Base-by-base conservation (phyloP, 2,329 filamentous ascomycete genomes). In the Colletotrichum magnum region DNA sequence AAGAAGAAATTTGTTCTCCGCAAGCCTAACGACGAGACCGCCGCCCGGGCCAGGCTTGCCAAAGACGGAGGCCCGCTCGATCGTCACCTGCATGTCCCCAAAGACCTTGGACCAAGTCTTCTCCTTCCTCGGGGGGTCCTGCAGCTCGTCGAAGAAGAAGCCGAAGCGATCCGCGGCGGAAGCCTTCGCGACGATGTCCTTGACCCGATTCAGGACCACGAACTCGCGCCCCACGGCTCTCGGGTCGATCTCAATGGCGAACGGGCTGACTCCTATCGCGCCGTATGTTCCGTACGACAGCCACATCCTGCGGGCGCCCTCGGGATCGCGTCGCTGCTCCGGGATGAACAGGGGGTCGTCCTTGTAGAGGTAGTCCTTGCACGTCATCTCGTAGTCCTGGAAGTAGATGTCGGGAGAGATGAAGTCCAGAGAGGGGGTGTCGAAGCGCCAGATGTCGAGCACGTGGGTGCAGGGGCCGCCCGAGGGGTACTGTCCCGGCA, bases 401-500 rank as follows among this genome's bases (percentile, higher is more conserved):
- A 86, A 79, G 67, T 86, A 86, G 6, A 86, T 32, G 45, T 86
- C 84, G 0, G 84, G 84, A 0, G 81, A 77, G n/a, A 86, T 76
- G 15, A 86, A 80, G 62, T 85, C 83, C 2, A 86, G 78, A 1
- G 77, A 71, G 0, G 81, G 81, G 0, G 83, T 78, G 52, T 80
- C 79, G 45, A 74, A 73, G 15, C 78, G 72, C 81, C 82, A 86
- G 10, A 80, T 73, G 24, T 80, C 79, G 13, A 80, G 28, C 0
- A 77, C 74, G 28, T 80, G 75, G 0, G 75, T 73, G 3, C 75
- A 75, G 4, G 76, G 73, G 0, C 79, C 79, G 1, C 79, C 79
- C 0, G 78, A 79, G 2, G 79, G 79, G 51, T 82, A 82, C 5
- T 76, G 64, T 18, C 80, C 81, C 16, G 79, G 74, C 3, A 72